Percentiles rank a stretch among this genome's conserved stretches.
These are phyloP conservation scores for Euphorbia pulcherrima DNA, from an alignment of 345 rosid genomes.

Conservation along the genomic window DNA sequence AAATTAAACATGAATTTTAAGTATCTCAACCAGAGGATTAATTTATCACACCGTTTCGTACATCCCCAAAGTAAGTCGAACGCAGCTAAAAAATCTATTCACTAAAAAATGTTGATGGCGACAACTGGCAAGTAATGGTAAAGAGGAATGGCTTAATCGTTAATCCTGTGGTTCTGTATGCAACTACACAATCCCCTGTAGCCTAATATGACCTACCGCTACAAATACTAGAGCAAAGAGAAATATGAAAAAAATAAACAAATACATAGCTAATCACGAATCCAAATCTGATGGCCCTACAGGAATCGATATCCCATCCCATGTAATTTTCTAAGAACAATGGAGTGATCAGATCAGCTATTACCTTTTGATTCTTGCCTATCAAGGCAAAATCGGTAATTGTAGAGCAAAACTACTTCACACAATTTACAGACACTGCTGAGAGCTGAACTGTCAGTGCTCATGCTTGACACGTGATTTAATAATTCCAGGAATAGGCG, in stretches of 20 bases:
- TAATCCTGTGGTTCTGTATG: slow-evolving; percentile 32
- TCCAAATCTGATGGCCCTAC: slow-evolving; percentile 24
- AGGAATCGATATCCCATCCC: slow-evolving; percentile 14
- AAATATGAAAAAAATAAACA: slow-evolving; percentile 18
- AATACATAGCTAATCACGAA: slow-evolving; percentile 27
- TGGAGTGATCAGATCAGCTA: slow-evolving; percentile 19
- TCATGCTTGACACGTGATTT: slow-evolving; percentile 74
- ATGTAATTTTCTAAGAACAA: slow-evolving; percentile 17
- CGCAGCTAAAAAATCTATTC: too few relatives aligned
- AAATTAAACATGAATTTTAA: not conserved
- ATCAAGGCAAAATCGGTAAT: slow-evolving; percentile 8
- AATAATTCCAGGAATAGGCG: slow-evolving; percentile 57
- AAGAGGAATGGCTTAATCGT: slow-evolving; percentile 3
- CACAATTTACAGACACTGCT: slow-evolving; percentile 59
- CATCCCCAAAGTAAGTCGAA: not conserved
- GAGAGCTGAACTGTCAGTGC: slow-evolving; percentile 38
- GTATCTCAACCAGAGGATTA: not conserved
- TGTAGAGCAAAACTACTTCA: slow-evolving; percentile 41
- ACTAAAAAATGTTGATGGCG: not conserved
- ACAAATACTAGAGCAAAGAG: slow-evolving; percentile 6
- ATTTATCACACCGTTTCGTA: not conserved
- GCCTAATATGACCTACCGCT: slow-evolving; percentile 23
- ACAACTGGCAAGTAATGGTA: not conserved
- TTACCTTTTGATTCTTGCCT: slow-evolving; percentile 18
- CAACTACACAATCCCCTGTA: slow-evolving; percentile 20